These are phyloP conservation scores for Populus trichocarpa DNA, from an alignment of 441 rosid genomes.

Conservation along the genomic window DNA sequence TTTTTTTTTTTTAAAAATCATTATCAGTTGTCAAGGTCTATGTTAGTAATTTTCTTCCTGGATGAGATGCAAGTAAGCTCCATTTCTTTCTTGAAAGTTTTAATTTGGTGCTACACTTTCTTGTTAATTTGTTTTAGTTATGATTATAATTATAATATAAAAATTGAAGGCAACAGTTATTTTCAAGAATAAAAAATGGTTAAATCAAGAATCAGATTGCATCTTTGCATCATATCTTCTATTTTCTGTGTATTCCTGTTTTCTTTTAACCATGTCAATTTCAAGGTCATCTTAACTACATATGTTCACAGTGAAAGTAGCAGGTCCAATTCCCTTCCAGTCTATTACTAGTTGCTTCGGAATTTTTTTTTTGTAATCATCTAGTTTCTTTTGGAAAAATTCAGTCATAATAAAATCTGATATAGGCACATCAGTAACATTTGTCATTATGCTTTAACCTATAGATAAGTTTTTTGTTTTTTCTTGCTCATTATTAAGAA, in stretches of 20 bases:
- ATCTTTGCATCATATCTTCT: background rate
- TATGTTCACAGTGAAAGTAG: background rate
- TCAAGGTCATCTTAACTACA: background rate
- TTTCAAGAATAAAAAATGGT: too few species aligned
- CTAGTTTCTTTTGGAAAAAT: background rate
- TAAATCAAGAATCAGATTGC: too few species aligned
- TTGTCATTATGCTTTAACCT: background rate
- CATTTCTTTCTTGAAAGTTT: background rate
- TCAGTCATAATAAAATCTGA: background rate
- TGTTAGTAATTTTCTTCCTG: background rate
- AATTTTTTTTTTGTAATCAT: background rate
- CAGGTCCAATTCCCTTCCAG: background rate
- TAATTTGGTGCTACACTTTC: background rate
- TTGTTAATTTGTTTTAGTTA: too few species aligned
- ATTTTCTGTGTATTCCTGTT: background rate
- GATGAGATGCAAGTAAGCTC: background rate
- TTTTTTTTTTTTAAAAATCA: background rate
- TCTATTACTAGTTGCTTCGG: background rate
- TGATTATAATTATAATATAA: too few species aligned
- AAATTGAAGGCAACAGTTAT: too few species aligned
- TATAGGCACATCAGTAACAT: background rate
- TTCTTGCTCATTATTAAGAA: too few species aligned
- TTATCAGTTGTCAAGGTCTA: background rate
- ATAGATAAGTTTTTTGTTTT: too few species aligned
- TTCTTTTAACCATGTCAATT: background rate